Base-by-base conservation (phyloP, 768 basidiomycete species). In the Sistotremastrum suecicum region DNA sequence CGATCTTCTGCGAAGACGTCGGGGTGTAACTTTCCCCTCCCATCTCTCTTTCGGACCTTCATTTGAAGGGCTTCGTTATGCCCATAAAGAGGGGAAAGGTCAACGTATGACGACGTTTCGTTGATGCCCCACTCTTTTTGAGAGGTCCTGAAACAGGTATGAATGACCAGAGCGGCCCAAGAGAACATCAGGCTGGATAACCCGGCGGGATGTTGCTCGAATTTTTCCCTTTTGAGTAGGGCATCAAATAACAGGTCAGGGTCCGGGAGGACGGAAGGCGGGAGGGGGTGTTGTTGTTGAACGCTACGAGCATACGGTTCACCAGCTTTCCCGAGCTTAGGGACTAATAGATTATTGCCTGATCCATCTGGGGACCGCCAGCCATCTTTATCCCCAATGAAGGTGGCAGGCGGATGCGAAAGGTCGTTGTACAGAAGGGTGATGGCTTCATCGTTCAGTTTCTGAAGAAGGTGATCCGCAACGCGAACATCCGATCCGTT, bases 71-170 rank as follows among this genome's bases (percentile, higher is more conserved):
- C 65, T 51, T 80, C 72, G 51, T 76, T 74, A 48, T 82, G 74
- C 0, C 89, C 89, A 55, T 92, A 92, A 30, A 92, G 63, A 3
- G 85, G 84, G 3, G 78, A 75, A 2, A 92, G 71, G 55, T 92
- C 89, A 43, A 90, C 78, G 54, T 92, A 92, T 8, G 83, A 81
- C 0, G 83, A 84, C 2, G 89, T 89, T 57, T 87, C 74, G 61
- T 92, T 92, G 53, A 85, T 77, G 54, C 70, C 71, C 10, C 69
- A 66, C 42, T 83, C 66, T 7, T 55, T 60, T 58, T 83, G 82
- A 7, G 76, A 75, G 0, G 88, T 90, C 38, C 84, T 83, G 74
- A 92, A 92, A 45, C 54, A 80, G 78, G 66, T 76, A 56, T 88
- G 86, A 42, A 88, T 85, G 37, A 89, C 83, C 8, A 88, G 70